These are phyloP conservation scores for Hypoxylon fragiforme DNA, from an alignment of 495 filamentous ascomycete genomes.

Conservation along the genomic window DNA sequence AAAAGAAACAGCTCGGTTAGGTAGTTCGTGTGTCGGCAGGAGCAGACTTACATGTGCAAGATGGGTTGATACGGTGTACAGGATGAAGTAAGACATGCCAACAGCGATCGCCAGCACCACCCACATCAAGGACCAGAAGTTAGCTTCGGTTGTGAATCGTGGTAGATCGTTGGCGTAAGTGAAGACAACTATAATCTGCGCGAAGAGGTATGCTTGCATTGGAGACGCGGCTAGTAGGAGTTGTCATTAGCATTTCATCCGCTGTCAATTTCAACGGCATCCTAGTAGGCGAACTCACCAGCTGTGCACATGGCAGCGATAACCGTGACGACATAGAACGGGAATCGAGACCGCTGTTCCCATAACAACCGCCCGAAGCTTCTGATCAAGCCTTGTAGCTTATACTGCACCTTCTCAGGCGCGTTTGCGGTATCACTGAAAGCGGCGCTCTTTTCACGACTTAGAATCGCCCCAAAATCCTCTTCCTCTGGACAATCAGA, in stretches of 20 bases:
- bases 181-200: conserved; percentile 48
- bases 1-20: conserved; percentile 26
- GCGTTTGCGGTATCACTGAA: conserved; percentile 34
- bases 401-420: conserved; percentile 35
- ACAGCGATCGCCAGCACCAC: conserved; percentile 45
- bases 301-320: conserved; percentile 45
- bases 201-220: conserved; percentile 51
- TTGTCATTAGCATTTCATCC: conserved; percentile 14
- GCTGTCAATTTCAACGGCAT: neutral
- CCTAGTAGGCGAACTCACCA: conserved; percentile 21
- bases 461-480: conserved; percentile 44
- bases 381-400: conserved; percentile 42
- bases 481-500: conserved; percentile 44
- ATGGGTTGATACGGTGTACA: conserved; percentile 38
- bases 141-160: conserved; percentile 36
- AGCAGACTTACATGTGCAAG: conserved; percentile 39
- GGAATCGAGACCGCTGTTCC: conserved; percentile 46
- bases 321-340: conserved; percentile 42
- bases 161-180: conserved; percentile 23
- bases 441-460: conserved; percentile 53
- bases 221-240: conserved; percentile 39
- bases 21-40: neutral
- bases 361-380: conserved; percentile 53
- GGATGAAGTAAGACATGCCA: conserved; percentile 45
- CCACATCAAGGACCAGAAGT: conserved; percentile 57